Evolutionary conservation across 2,329 filamentous ascomycete genomes (phyloP).

Genomic region (Cladosporium austrohemisphaericum): DNA sequence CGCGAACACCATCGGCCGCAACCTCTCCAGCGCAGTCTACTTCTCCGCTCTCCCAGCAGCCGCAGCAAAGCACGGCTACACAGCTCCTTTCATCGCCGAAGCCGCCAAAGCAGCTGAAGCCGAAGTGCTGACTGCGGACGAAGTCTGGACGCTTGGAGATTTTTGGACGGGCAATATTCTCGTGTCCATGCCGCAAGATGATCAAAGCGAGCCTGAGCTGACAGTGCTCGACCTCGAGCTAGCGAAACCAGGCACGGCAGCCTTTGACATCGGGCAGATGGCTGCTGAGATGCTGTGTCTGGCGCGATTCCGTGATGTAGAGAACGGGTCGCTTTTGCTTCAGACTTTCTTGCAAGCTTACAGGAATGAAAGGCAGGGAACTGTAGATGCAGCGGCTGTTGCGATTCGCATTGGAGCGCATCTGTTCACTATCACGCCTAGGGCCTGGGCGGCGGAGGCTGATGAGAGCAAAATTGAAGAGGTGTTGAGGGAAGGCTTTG

Average conservation of each 20-base stretch:
- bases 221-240: conserved; percentile 20
- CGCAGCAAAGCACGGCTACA: conserved; percentile 16
- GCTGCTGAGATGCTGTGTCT: conserved; percentile 21
- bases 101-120: conserved; percentile 16
- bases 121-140: conserved; percentile 14
- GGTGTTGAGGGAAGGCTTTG: conserved; percentile 1
- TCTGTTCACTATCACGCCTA: conserved; percentile 17
- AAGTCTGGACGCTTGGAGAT: conserved; percentile 20
- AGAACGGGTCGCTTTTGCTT: conserved; percentile 11
- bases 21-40: conserved; percentile 14
- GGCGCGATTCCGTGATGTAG: conserved; percentile 13
- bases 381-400: conserved; percentile 13
- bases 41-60: conserved; percentile 14
- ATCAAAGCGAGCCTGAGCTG: background rate
- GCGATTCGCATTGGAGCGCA: conserved; percentile 22
- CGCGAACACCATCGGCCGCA: conserved; percentile 13
- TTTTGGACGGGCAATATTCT: conserved; percentile 23
- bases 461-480: background rate
- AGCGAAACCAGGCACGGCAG: conserved; percentile 18
- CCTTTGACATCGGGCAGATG: conserved; percentile 22
- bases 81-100: conserved; percentile 6
- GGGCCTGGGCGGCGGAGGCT: background rate
- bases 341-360: conserved; percentile 15
- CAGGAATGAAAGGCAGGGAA: background rate
- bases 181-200: background rate